Evolutionary conservation across 179 eudicot genomes (phyloP), one percentile per base, ranked within the genome.

Genomic region (Camellia oleifera): DNA sequence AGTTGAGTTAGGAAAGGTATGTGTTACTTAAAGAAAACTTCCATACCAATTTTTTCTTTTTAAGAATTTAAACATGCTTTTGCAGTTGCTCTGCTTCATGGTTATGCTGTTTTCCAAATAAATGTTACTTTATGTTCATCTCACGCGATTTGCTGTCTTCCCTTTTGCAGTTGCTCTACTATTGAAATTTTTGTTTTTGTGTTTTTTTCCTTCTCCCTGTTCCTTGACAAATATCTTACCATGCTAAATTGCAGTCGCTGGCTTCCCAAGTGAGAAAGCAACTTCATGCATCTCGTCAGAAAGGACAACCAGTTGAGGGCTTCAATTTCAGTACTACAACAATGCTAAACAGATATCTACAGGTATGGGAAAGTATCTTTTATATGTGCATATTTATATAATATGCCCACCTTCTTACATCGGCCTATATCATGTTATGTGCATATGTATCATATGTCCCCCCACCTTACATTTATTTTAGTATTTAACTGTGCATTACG

Each of bases 261-360:
- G 98, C 99, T 48, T 85, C 88, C 67, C 97, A 89, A 88, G 98
- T 97, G 42, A 92, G 99, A 86, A 92, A 92, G 83, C 98, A 94
- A 82, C 97, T 94, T 66, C 86, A 92, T 84, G 94, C 90, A 69
- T 94, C 98, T 70, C 97, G 98, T 56, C 86, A 88, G 78, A 88
- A 87, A 80, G 93, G 94, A 81, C 94, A 90, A 76, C 88, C 91
- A 17, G 74, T 97, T 74, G 78, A 87, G 72, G 98, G 94, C 81
- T 97, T 97, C 84, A 97, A 97, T 81, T 94, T 87, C 88, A 94
- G 99, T 78, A 94, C 99, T 42, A 85, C 90, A 17, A 86, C 90
- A 60, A 10, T 97, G 88, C 79, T 97, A 42, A 84, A 85, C 65
- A 88, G 80, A 84, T 97, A 89, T 82, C 83, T 93, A 44, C 88